phyloP scores from a whole-genome alignment of 371 early-diverging fungal species.

The Cokeromyces recurvatus region DNA sequence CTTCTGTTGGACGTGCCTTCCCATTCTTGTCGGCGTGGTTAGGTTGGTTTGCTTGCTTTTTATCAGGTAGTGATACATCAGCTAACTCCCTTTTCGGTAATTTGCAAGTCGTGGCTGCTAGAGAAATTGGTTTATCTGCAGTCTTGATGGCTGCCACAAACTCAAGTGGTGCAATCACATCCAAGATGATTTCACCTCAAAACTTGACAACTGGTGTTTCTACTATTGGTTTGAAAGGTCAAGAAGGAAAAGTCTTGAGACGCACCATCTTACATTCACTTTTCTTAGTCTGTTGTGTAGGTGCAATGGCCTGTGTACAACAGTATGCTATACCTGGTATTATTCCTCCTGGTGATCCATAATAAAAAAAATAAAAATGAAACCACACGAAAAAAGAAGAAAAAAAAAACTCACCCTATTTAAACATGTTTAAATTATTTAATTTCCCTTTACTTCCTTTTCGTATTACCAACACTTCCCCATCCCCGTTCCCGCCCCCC shows the following conservation, averaged over 20 bases:
- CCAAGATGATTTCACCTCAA: conserved; percentile 51
- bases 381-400: too few relatives aligned
- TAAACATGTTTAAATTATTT: too few relatives aligned
- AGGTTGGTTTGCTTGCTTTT: conserved; percentile 49
- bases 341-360: conserved; percentile 41
- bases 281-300: conserved; percentile 33
- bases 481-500: too few relatives aligned
- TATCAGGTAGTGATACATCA: conserved; percentile 48
- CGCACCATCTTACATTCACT: conserved; percentile 41
- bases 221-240: conserved; percentile 43
- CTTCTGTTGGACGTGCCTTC: conserved; percentile 46
- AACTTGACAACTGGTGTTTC: conserved; percentile 48
- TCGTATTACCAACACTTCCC: too few relatives aligned
- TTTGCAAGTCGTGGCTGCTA: conserved; percentile 47
- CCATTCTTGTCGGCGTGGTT: conserved; percentile 50
- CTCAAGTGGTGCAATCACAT: conserved; percentile 39
- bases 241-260: conserved; percentile 39
- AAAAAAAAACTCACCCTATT: too few relatives aligned
- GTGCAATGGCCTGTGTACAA: conserved; percentile 37
- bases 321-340: conserved; percentile 47
- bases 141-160: conserved; percentile 47
- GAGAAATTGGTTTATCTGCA: conserved; percentile 38
- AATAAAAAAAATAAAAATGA: too few relatives aligned
- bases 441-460: too few relatives aligned
- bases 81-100: conserved; percentile 47